A percentile compares a stretch with the other conserved stretches of the same genome.
Evolutionary conservation across 306 rosid genomes (phyloP).

Genomic region (Cucurbita moschata): DNA sequence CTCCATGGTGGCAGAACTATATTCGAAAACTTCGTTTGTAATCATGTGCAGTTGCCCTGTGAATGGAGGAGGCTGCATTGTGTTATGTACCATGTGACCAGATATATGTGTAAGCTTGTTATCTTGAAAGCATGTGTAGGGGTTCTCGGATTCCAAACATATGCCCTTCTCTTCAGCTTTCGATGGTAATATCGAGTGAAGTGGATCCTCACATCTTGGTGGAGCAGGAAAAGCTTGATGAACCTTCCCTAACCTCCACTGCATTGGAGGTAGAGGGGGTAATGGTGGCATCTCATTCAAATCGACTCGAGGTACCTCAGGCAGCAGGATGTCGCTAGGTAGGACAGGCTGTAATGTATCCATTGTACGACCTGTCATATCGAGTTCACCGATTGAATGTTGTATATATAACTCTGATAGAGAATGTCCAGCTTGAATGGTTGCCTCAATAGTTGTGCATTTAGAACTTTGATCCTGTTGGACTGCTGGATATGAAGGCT

Average conservation of each 20-base stretch:
- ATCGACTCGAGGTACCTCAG: conserved; percentile 25
- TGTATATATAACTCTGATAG: conserved; percentile 16
- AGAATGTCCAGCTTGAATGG: conserved; percentile 18
- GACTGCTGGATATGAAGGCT: conserved; percentile 8
- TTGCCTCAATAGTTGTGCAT: conserved; percentile 20
- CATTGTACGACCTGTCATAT: conserved; percentile 11
- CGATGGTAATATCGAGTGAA: conserved; percentile 18
- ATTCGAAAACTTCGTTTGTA: conserved; percentile 22
- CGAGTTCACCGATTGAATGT: conserved; percentile 21
- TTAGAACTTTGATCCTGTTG: conserved; percentile 19
- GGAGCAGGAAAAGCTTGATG: conserved; percentile 30
- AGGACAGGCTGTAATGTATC: conserved; percentile 24
- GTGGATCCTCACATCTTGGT: conserved; percentile 14
- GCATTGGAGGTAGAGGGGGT: conserved; percentile 98
- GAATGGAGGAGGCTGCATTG: conserved; percentile 2
- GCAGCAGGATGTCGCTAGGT: conserved; percentile 22
- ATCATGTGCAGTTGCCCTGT: conserved; percentile 16
- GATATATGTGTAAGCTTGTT: conserved; percentile 19
- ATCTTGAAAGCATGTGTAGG: conserved; percentile 9
- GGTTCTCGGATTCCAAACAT: conserved; percentile 20
- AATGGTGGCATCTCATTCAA: conserved; percentile 68
- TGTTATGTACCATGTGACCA: conserved; percentile 21
- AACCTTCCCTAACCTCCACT: conserved; percentile 72
- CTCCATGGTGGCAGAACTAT: conserved; percentile 24
- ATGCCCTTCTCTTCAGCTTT: conserved; percentile 25